phyloP scores from a whole-genome alignment of 192 early-diverging fungal genomes.

The Linnemannia zychae region DNA sequence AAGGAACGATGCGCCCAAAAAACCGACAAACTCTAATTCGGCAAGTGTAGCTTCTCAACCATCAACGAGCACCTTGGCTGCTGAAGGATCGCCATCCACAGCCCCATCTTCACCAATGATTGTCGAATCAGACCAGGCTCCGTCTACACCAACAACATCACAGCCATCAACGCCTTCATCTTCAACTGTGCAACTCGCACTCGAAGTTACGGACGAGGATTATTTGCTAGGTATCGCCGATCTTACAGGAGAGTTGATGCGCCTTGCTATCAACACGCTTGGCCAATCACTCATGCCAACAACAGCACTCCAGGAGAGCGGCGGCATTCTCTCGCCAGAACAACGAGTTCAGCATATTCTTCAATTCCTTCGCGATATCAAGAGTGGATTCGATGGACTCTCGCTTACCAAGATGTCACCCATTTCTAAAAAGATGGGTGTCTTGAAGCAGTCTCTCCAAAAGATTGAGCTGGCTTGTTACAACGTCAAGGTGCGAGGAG shows the following conservation, averaged over 20 bases:
- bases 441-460: constrained; percentile 45
- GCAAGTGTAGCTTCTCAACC: background rate
- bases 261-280: constrained; percentile 66
- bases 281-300: constrained; percentile 34
- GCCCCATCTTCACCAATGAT: background rate
- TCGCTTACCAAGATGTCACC: constrained; percentile 35
- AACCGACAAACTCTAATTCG: background rate
- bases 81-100: background rate
- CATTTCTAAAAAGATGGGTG: constrained; percentile 41
- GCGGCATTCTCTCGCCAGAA: constrained; percentile 22
- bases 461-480: constrained; percentile 56
- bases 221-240: constrained; percentile 71
- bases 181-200: background rate
- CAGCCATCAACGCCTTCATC: background rate
- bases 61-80: background rate
- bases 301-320: background rate
- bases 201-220: constrained; percentile 61
- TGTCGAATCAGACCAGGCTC: background rate
- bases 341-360: constrained; percentile 50
- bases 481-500: constrained; percentile 49
- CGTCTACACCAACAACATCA: background rate
- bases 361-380: constrained; percentile 41
- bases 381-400: constrained; percentile 44
- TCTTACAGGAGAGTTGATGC: constrained; percentile 74
- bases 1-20: background rate